Evolutionary conservation across 1,284 basidiomycete species (phyloP), one percentile per base, ranked within the genome.

Genomic region (Pterulicium gracile): DNA sequence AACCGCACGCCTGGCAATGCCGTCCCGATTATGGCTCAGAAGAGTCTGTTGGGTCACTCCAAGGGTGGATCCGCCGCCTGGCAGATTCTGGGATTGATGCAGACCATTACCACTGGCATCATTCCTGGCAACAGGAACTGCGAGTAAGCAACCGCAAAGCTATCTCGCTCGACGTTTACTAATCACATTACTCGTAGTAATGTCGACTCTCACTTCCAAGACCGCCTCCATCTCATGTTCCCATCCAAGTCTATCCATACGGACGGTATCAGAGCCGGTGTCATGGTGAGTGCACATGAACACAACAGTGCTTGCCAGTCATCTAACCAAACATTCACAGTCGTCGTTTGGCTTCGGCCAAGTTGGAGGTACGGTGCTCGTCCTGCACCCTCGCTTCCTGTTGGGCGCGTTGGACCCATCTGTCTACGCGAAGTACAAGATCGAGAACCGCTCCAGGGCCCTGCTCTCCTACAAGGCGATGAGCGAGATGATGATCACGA

Each of bases 291-390:
- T 58, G 19, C 13, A 41, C 40, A 24, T 24, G n/a, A n/a, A n/a
- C n/a, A n/a, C n/a, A n/a, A n/a, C n/a, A n/a, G n/a, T n/a, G n/a
- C 19, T 34, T 21, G 20, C 17, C 7, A 3, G n/a, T 12, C 4
- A 19, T 45, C 52, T n/a, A 53, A n/a, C n/a, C n/a, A n/a, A n/a
- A n/a, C n/a, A n/a, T 3, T 42, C 45, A 15, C 49, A 84, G 75
- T 97, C 95, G 2, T 97, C 93, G 15, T 98, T 98, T 70, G 96
- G 96, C 57, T 98, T 98, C 73, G 96, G 95, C 58, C 96, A 98
- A 78, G 94, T 97, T 54, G 96, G 95, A 52, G 96, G 95, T 51
- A 89, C 86, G 51, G 86, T 82, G 43, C 75, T 95, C 52, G 72
- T 97, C 55, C 63, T 98, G 48, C 85, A 98, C 66, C 92, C 96